Evolutionary conservation across 371 early-diverging fungal species (phyloP).

Genomic region (Dichotomocladium elegans): DNA sequence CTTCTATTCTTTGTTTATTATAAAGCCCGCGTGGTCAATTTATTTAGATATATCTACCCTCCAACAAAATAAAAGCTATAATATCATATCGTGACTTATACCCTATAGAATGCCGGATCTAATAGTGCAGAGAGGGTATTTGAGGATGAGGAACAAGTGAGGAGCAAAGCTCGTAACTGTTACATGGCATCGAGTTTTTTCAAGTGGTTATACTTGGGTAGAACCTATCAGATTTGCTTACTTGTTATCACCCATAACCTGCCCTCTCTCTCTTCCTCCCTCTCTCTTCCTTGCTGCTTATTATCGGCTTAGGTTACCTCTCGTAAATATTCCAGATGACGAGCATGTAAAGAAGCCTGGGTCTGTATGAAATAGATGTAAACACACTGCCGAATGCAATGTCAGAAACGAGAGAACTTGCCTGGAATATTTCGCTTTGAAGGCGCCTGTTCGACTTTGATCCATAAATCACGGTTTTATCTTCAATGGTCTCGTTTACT

Average conservation of each 20-base stretch:
- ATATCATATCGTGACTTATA: too few relatives aligned
- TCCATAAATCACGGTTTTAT: constrained; percentile 71
- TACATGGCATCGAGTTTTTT: constrained; percentile 31
- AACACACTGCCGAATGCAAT: neutral
- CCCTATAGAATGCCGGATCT: too few relatives aligned
- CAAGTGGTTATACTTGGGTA: constrained; percentile 64
- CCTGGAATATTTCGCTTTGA: constrained; percentile 35
- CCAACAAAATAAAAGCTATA: too few relatives aligned
- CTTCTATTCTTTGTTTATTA: too few relatives aligned
- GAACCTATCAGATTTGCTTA: constrained; percentile 22
- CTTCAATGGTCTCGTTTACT: constrained; percentile 56
- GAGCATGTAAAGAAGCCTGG: constrained; percentile 57
- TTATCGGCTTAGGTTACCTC: constrained; percentile 39
- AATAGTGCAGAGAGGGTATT: too few relatives aligned
- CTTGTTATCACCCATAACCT: neutral
- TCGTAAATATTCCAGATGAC: constrained; percentile 73
- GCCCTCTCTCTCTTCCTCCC: neutral
- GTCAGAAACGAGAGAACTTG: constrained; percentile 4
- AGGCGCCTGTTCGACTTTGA: constrained; percentile 51
- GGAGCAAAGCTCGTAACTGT: too few relatives aligned
- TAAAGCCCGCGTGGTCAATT: too few relatives aligned
- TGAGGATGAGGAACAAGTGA: too few relatives aligned
- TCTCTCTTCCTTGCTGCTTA: neutral
- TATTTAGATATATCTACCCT: too few relatives aligned
- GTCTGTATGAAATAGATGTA: constrained; percentile 21